Evolutionary conservation across 345 rosid genomes (phyloP).

Genomic region (Eucalyptus albens): DNA sequence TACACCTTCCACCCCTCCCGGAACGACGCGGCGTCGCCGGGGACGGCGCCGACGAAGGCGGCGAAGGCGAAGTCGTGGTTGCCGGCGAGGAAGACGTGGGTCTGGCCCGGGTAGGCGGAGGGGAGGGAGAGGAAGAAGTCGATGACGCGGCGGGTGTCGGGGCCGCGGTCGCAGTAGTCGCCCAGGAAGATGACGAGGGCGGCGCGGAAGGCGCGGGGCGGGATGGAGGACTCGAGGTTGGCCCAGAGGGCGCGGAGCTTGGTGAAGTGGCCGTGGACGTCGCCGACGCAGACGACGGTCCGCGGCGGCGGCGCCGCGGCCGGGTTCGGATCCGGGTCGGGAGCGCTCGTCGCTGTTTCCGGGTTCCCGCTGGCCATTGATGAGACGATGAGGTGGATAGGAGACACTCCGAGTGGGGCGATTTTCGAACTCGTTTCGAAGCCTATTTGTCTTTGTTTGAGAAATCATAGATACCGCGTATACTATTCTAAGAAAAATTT

Average conservation of each 20-base stretch:
- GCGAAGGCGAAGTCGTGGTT: conserved; percentile 80
- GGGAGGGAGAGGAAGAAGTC: conserved; percentile 50
- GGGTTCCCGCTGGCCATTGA: not conserved
- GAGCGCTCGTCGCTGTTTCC: not conserved
- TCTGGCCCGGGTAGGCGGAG: conserved; percentile 36
- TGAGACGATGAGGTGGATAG: not conserved
- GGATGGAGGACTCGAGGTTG: conserved; percentile 38
- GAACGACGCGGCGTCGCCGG: conserved; percentile 28
- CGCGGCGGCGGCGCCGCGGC: not conserved
- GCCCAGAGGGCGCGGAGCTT: conserved; percentile 66
- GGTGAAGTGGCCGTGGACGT: conserved; percentile 60
- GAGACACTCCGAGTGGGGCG: too few species aligned
- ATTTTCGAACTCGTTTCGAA: too few species aligned
- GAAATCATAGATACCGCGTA: too few species aligned
- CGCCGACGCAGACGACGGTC: conserved; percentile 61
- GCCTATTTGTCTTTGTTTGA: too few species aligned
- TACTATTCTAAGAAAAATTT: too few species aligned
- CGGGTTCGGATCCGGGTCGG: not conserved
- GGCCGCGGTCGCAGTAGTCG: conserved; percentile 90
- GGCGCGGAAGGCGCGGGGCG: conserved; percentile 29
- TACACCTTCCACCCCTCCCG: conserved; percentile 56
- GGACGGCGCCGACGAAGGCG: conserved; percentile 46
- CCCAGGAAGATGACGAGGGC: conserved; percentile 77
- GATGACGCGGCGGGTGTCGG: conserved; percentile 44
- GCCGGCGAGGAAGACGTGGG: conserved; percentile 53